Conservation (phyloP, 2,329 filamentous ascomycete species). For the Paraphoma chrysanthemicola region DNA sequence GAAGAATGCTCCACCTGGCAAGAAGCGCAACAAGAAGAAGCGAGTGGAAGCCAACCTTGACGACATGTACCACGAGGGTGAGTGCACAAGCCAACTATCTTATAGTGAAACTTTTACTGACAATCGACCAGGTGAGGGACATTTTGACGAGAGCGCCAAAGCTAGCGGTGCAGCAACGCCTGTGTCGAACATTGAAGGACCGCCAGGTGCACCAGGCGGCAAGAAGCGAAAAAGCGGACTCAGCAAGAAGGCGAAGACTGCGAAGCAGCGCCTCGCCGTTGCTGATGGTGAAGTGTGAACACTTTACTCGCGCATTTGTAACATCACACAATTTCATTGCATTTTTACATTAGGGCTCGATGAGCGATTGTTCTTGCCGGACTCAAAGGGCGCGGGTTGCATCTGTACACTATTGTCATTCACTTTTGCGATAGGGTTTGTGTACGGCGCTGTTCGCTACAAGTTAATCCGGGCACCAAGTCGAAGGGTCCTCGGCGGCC, state of each 20-base stretch:
- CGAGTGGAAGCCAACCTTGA: constrained; percentile 74
- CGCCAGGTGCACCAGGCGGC: constrained; percentile 39
- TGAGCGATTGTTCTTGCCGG: background rate
- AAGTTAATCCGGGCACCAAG: background rate
- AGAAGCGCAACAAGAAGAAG: constrained; percentile 68
- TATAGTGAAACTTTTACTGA: constrained; percentile 28
- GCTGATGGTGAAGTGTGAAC: constrained; percentile 52
- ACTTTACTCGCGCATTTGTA: constrained; percentile 3
- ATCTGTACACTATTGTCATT: constrained; percentile 20
- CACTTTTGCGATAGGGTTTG: background rate
- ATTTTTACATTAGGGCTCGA: constrained; percentile 14
- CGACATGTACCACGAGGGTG: constrained; percentile 99
- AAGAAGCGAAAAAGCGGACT: constrained; percentile 63
- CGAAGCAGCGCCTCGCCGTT: constrained; percentile 57
- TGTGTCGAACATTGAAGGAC: constrained; percentile 57
- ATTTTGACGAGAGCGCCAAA: constrained; percentile 91
- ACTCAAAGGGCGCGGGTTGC: constrained; percentile 5
- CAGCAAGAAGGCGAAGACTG: constrained; percentile 60
- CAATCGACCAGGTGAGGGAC: constrained; percentile 76
- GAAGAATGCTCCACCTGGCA: constrained; percentile 49
- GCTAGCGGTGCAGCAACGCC: constrained; percentile 87
- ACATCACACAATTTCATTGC: constrained; percentile 12
- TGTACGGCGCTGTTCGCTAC: background rate
- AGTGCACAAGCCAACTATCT: constrained; percentile 48
- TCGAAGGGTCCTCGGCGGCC: background rate